Base-by-base conservation (phyloP, 495 filamentous ascomycete species). In the Talaromyces borbonicus region DNA sequence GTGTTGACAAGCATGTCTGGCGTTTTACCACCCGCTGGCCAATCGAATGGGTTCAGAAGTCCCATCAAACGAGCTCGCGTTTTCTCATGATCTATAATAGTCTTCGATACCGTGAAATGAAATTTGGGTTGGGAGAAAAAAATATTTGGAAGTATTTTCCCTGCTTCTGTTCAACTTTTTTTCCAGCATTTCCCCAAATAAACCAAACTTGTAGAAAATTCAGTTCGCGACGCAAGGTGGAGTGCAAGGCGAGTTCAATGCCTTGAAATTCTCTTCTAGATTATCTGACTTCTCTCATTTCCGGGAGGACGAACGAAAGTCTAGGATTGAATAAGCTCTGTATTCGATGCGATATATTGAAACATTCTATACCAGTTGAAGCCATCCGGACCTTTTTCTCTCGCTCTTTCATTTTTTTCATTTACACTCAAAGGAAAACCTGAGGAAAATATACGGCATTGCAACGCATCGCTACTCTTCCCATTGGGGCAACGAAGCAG, bases 271-370 rank as follows among this genome's bases (percentile, higher is more conserved):
- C 62, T 57, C 50, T n/a, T n/a, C n/a, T n/a, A n/a, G n/a, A n/a
- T n/a, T n/a, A n/a, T 43, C 52, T 15, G 25, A 19, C 33, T 23
- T 19, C 25, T 49, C 24, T 43, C n/a, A 4, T 14, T 41, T 18
- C 30, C 35, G n/a, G 18, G 14, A 19, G 24, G 23, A 27, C 15
- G 16, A 35, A 31, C 2, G 25, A 47, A 49, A 11, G 16, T n/a
- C 11, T 20, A 49, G 44, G 55, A 46, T n/a, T n/a, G 62, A 63
- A 72, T 72, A 70, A 66, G 71, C 73, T 75, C 73, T 73, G 73
- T 77, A 77, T 77, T 70, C 60, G 71, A 58, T 59, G 73, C 73
- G 73, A 71, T 60, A 77, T 62, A 77, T 73, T 57, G n/a, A n/a
- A n/a, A n/a, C 60, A 74, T 31, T 16, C 11, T 18, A 43, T 14